These are phyloP conservation scores for Hypericum androsaemum DNA, from an alignment of 345 rosid species.

Conservation along the genomic window DNA sequence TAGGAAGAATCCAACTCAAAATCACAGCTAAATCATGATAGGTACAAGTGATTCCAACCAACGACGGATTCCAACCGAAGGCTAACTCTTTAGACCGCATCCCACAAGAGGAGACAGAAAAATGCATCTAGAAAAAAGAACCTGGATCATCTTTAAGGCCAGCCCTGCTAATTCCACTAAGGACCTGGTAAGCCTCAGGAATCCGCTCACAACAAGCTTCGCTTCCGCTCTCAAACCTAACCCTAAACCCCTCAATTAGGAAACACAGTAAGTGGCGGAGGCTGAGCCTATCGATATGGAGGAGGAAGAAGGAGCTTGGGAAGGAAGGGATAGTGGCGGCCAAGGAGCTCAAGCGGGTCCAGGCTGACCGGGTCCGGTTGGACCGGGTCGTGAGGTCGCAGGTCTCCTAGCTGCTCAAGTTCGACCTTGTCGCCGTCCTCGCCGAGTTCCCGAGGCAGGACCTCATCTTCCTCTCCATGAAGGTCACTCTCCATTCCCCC, in stretches of 20 bases:
- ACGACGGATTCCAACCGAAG: too few species aligned
- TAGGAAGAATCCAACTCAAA: too few species aligned
- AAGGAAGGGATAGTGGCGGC: conserved; percentile 79
- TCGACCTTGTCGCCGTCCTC: conserved; percentile 77
- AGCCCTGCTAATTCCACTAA: conserved; percentile 83
- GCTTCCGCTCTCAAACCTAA: neutral
- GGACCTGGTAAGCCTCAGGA: conserved; percentile 89
- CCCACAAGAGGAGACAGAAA: too few species aligned
- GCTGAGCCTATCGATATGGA: conserved; percentile 96
- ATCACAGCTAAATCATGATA: too few species aligned
- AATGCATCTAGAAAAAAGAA: too few species aligned
- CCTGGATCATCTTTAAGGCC: conserved; percentile 63
- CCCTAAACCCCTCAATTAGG: neutral
- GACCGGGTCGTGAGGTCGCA: conserved; percentile 52
- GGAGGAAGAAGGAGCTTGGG: conserved; percentile 81
- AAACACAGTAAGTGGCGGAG: conserved; percentile 9
- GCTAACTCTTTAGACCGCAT: too few species aligned
- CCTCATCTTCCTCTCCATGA: conserved; percentile 79
- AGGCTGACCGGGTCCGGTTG: conserved; percentile 41
- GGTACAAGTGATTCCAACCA: too few species aligned
- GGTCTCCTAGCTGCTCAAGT: conserved; percentile 76
- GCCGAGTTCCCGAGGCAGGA: conserved; percentile 89
- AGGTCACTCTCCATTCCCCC: conserved; percentile 31
- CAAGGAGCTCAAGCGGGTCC: conserved; percentile 75
- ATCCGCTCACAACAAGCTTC: conserved; percentile 69